phyloP scores from a whole-genome alignment of 306 rosid species.

The Glycine latifolia region DNA sequence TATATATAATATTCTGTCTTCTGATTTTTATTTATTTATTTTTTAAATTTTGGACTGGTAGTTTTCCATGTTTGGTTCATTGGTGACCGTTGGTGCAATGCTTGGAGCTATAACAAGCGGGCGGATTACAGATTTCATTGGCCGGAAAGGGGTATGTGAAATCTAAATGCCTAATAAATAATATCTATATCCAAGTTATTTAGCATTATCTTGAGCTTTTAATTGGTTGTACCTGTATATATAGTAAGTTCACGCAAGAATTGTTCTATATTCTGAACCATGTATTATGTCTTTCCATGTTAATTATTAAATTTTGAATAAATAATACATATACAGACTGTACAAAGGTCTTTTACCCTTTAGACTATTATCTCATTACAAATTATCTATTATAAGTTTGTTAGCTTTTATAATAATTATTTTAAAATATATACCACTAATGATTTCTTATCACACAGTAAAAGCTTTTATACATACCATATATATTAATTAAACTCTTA shows the following conservation, averaged over 20 bases:
- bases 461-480: too few species aligned
- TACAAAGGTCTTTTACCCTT: too few species aligned
- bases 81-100: conserved; percentile 90
- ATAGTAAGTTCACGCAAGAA: background rate
- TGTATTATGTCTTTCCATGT: background rate
- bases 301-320: too few species aligned
- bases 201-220: background rate
- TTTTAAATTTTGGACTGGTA: conserved; percentile 42
- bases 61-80: conserved; percentile 89
- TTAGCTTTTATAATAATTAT: too few species aligned
- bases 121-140: conserved; percentile 66
- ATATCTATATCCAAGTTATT: background rate
- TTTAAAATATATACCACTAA: too few species aligned
- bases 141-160: conserved; percentile 77
- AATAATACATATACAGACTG: too few species aligned
- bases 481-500: too few species aligned
- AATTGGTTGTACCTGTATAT: background rate
- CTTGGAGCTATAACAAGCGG: conserved; percentile 83
- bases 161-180: background rate
- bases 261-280: background rate
- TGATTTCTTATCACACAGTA: too few species aligned
- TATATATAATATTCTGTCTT: too few species aligned
- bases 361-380: too few species aligned
- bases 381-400: too few species aligned
- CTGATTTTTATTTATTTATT: background rate